Base-by-base conservation (phyloP, 345 rosid species). In the Geranium brycei region DNA sequence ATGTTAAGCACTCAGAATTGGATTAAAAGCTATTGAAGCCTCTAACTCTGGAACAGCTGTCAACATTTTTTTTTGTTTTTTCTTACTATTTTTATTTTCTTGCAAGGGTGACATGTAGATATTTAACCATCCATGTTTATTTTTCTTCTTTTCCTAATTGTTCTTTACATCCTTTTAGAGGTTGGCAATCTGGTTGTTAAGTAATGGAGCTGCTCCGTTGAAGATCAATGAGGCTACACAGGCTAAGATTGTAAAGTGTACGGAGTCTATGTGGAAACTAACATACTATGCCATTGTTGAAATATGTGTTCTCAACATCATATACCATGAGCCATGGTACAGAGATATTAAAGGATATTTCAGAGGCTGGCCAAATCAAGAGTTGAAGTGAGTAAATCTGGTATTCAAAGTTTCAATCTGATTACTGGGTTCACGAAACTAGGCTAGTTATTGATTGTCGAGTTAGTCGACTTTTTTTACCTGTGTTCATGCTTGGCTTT, bases 251-350 rank as follows among this genome's bases (percentile, higher is more conserved):
- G 75, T 66, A 13, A 95, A 95, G 76, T 82, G 90, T 75, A 81
- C 87, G 7, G 99, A 91, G 60, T 95, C 99, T 15, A 60, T 95
- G 83, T 95, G 99, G 97, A 95, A 88, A 69, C 66, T 95, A 19
- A 66, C 81, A 64, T 91, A 85, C 73, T 95, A 82, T 67, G 91
- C 83, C 58, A 64, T 70, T 58, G 82, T 85, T 66, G 96, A 95
- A 76, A 53, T 74, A 0, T 91, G 72, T 64, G 67, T 87, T 75
- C 83, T 95, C 71, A 76, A 70, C 14, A 75, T 80, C 65, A 53
- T 72, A 58, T 88, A 64, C 41, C 19, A 78, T 3, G 88, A 91
- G 75, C 88, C 95, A 7, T 95, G 99, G 99, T 78, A 84, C 63
- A 76, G 62, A 63, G 85, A 91, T 78, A 69, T 82, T 1, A 79